A percentile compares a stretch with the other conserved stretches of the same genome.
phyloP scores from a whole-genome alignment of 768 basidiomycete genomes.

The Dioszegia aurantiaca region DNA sequence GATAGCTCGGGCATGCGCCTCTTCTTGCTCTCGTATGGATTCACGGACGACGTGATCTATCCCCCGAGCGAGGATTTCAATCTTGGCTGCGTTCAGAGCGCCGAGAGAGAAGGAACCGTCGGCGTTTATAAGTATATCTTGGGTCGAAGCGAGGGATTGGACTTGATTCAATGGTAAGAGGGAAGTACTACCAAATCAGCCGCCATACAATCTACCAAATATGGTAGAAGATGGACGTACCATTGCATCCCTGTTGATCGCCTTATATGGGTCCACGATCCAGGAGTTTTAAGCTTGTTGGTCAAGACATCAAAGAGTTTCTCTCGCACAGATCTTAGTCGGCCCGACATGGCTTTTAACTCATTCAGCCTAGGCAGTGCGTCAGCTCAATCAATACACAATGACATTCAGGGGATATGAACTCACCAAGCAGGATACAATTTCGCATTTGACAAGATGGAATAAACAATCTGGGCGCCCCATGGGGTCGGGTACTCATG shows the following conservation, averaged over 20 bases:
- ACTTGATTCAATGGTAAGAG: constrained; percentile 35
- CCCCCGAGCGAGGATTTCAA: constrained; percentile 39
- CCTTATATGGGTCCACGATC: constrained; percentile 91
- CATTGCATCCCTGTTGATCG: constrained; percentile 98
- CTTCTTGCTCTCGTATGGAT: constrained; percentile 34
- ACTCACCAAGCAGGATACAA: constrained; percentile 82
- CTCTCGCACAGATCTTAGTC: constrained; percentile 90
- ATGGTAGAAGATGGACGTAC: constrained; percentile 55
- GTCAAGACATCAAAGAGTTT: constrained; percentile 74
- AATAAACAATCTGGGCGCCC: constrained; percentile 45
- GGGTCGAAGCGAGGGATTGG: constrained; percentile 33
- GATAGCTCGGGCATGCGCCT: constrained; percentile 35
- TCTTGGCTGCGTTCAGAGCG: constrained; percentile 44
- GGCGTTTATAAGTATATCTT: constrained; percentile 47
- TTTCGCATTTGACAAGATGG: constrained; percentile 68
- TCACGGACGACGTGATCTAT: constrained; percentile 45
- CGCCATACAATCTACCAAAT: too few species aligned
- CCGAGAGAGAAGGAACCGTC: constrained; percentile 50
- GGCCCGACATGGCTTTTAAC: constrained; percentile 91
- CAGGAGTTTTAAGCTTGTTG: constrained; percentile 79
- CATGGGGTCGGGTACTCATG: constrained; percentile 50
- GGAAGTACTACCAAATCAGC: constrained; percentile 31
- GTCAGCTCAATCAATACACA: not conserved
- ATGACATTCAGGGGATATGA: not conserved
- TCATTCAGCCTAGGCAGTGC: constrained; percentile 63